Percentiles rank a stretch among this genome's conserved stretches.
phyloP scores from a whole-genome alignment of 2,329 filamentous ascomycete species.

The Cryphonectria japonica region DNA sequence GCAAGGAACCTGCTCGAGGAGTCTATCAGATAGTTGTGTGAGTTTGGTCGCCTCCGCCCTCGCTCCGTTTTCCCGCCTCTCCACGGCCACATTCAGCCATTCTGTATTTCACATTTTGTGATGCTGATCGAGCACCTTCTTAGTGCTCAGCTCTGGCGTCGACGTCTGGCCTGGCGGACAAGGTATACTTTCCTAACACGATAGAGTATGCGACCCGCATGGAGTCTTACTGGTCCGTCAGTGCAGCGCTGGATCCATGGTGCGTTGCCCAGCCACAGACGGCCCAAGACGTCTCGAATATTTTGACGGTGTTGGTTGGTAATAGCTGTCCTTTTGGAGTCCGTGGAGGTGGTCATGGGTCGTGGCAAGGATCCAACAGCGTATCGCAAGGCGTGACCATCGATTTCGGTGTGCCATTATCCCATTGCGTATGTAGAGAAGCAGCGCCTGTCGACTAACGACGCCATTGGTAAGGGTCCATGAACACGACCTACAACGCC shows the following conservation, averaged over 20 bases:
- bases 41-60: background rate
- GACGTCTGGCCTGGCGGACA: constrained; percentile 33
- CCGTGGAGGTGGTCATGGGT: constrained; percentile 42
- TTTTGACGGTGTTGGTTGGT: constrained; percentile 39
- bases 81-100: too few relatives aligned
- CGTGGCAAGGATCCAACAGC: constrained; percentile 38
- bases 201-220: constrained; percentile 38
- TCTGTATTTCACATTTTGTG: background rate
- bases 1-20: background rate
- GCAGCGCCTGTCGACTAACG: background rate
- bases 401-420: constrained; percentile 36
- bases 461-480: background rate
- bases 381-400: constrained; percentile 41
- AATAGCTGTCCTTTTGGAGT: constrained; percentile 43
- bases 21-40: constrained; percentile 2
- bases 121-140: background rate
- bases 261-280: constrained; percentile 42
- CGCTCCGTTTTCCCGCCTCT: background rate
- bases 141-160: constrained; percentile 37
- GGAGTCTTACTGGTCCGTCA: constrained; percentile 43
- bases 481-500: constrained; percentile 36
- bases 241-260: constrained; percentile 41
- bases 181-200: constrained; percentile 38
- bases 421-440: too few relatives aligned
- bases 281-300: constrained; percentile 41